Conservation (phyloP, 164 flowering plant species). For the Stephania cephalantha region DNA sequence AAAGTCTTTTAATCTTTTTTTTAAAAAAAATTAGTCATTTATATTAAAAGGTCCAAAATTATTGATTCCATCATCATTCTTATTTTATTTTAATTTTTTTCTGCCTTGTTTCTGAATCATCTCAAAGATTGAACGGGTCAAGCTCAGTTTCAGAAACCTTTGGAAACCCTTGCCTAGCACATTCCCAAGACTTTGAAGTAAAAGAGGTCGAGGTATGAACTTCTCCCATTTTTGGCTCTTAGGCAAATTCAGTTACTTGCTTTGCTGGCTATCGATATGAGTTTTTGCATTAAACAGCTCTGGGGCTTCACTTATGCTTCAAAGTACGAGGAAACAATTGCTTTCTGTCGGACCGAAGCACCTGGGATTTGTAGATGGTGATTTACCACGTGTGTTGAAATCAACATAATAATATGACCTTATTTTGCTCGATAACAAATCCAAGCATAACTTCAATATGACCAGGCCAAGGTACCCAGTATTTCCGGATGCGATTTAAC, state of each 20-base stretch:
- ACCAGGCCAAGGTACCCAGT: constrained; percentile 52
- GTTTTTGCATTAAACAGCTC: constrained; percentile 39
- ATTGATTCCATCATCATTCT: neutral
- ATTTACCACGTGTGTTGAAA: constrained; percentile 2
- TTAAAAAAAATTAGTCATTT: neutral
- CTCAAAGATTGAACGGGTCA: constrained; percentile 68
- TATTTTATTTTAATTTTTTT: neutral
- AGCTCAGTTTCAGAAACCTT: constrained; percentile 92
- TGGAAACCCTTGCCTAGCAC: constrained; percentile 87
- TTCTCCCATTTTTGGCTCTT: neutral
- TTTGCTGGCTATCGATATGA: neutral
- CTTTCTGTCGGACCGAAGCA: constrained; percentile 49
- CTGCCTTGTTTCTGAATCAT: neutral
- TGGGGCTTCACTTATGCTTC: constrained; percentile 93
- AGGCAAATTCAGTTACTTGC: neutral
- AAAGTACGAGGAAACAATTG: constrained; percentile 66
- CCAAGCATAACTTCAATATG: constrained; percentile 36
- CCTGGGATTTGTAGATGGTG: constrained; percentile 84
- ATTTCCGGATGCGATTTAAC: constrained; percentile 49
- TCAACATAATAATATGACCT: too few relatives aligned
- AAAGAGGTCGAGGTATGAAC: constrained; percentile 87
- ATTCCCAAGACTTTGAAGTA: constrained; percentile 66
- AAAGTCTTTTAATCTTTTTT: neutral
- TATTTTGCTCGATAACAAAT: too few relatives aligned
- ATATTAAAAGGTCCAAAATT: neutral